Evolutionary conservation across 2,329 filamentous ascomycete species (phyloP), one percentile per base, ranked within the genome.

Genomic region (Coniochaeta sp.): DNA sequence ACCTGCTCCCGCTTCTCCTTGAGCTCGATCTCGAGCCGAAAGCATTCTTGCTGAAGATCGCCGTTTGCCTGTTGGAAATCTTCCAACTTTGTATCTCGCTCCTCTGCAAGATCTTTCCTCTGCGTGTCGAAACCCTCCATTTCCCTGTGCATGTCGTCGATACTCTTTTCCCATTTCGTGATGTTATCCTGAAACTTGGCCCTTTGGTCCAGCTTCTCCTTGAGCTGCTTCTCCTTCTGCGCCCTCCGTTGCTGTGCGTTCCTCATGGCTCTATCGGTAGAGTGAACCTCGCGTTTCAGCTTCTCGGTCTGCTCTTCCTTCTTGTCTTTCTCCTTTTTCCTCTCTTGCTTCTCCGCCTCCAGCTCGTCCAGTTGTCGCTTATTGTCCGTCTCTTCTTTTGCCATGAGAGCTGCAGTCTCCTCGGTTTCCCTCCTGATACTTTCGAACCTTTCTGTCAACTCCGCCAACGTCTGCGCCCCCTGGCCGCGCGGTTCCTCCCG

Each of bases 291-390:
- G 56, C 86, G 86, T 62, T 87, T 89, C 51, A 96, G 71, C 63
- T 91, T 90, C 42, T 89, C 85, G 48, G 90, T 96, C 49, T 85
- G 87, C 61, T 95, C 90, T 57, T 97, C 92, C 66, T 95, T 96
- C 63, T 95, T 89, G 65, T 89, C 94, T 51, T 94, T 76, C 18
- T 85, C 78, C 55, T 86, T 85, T 61, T 81, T 85, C 65, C 96
- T 83, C 49, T 86, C 80, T 58, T 95, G 89, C 54, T 89, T 86
- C 61, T 95, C 89, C 53, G 83, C 83, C 51, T 85, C 82, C 28
- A 96, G 65, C 42, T 88, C 82, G 33, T 82, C 79, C 57, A 89
- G 71, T 50, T 81, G 70, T n/a, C 77, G 73, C 57, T 81, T 81
- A 53, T 82, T 83, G 50, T 92, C 88, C 32, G 82, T 81, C 52